Evolutionary conservation across 257 asterid genomes (phyloP).

Genomic region (Rhazya stricta): DNA sequence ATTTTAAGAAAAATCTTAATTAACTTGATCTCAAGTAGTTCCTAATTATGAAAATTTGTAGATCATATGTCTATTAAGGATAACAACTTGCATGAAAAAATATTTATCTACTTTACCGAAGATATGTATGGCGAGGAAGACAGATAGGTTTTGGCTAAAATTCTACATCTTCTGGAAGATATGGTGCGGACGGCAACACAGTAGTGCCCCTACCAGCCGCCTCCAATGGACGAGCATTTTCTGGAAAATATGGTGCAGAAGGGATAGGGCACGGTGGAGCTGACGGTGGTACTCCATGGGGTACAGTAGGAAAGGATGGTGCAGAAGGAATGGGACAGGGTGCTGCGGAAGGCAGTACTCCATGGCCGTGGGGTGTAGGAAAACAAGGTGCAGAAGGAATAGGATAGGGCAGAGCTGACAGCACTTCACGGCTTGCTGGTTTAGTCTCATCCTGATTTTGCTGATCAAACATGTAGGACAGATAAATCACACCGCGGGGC

Average conservation of each 20-base stretch:
- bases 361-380: background rate
- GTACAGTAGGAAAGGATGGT: background rate
- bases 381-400: constrained; percentile 8
- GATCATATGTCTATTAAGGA: too few species aligned
- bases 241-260: background rate
- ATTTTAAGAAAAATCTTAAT: too few species aligned
- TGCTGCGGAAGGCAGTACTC: background rate
- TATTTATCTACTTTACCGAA: too few species aligned
- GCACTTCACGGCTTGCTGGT: background rate
- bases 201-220: too few species aligned
- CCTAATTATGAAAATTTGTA: too few species aligned
- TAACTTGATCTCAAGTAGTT: too few species aligned
- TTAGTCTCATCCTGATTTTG: background rate
- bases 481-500: constrained; percentile 11
- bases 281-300: background rate
- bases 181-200: too few species aligned
- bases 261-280: background rate
- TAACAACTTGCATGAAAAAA: too few species aligned
- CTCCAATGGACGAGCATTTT: too few species aligned
- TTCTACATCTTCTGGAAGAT: too few species aligned
- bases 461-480: constrained; percentile 5
- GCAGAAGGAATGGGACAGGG: background rate
- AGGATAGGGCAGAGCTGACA: background rate
- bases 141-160: too few species aligned
- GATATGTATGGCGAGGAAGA: too few species aligned